Conservation (phyloP, 148 eudicot genomes). For the Diospyros lotus region DNA sequence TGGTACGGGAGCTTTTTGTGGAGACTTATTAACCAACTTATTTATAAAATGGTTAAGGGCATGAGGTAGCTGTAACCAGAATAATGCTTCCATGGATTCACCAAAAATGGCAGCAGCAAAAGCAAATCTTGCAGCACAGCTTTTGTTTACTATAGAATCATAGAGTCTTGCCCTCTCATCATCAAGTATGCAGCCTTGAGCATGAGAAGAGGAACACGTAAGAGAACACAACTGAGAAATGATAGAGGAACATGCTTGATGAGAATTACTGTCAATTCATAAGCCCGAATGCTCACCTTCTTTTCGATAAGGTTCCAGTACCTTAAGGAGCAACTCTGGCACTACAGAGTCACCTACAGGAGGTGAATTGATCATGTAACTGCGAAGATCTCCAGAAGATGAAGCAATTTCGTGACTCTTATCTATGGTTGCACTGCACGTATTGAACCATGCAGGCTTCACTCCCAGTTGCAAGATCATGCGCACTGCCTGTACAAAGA, state of each 20-base stretch:
- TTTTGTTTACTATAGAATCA: constrained; percentile 60
- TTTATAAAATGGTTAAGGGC: constrained; percentile 74
- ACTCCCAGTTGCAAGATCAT: constrained; percentile 94
- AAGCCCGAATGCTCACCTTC: constrained; percentile 52
- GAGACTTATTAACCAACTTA: constrained; percentile 59
- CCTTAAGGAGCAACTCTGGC: constrained; percentile 96
- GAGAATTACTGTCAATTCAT: constrained; percentile 9
- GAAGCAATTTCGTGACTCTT: constrained; percentile 46
- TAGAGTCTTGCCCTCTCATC: constrained; percentile 83
- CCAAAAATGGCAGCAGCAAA: constrained; percentile 98
- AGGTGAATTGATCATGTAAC: constrained; percentile 69
- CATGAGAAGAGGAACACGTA: constrained; percentile 8
- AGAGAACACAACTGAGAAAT: constrained; percentile 14
- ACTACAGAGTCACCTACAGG: constrained; percentile 85
- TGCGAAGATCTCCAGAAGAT: constrained; percentile 77
- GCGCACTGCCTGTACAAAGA: constrained; percentile 65
- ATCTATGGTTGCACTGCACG: constrained; percentile 39
- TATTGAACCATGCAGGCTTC: constrained; percentile 87
- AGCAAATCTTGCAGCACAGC: constrained; percentile 76
- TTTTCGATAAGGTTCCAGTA: constrained; percentile 87
- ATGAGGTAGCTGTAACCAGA: constrained; percentile 90
- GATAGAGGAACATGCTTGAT: not conserved
- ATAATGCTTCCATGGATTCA: constrained; percentile 85
- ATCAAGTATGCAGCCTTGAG: constrained; percentile 86
- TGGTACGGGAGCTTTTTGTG: constrained; percentile 42